Base-by-base conservation (phyloP, 2,329 filamentous ascomycete genomes). In the Talaromyces rugulosus region DNA sequence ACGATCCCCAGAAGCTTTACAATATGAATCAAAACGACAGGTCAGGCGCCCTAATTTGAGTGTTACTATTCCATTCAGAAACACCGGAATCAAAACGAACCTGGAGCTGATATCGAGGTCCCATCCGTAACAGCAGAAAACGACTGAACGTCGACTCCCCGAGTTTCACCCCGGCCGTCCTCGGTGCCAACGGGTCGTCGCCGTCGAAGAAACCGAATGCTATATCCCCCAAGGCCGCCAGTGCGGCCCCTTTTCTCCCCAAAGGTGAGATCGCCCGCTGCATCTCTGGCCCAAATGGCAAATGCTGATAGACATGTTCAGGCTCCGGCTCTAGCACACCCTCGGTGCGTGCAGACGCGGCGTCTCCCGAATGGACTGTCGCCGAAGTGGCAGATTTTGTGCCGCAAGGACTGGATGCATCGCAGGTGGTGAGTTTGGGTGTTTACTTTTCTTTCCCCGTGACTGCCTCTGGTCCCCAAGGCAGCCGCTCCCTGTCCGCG, bases 131-230 rank as follows among this genome's bases (percentile, higher is more conserved):
- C 62, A 74, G 66, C 66, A 77, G 91, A 77, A 95, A 92, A 76
- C 82, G 89, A 31, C 83, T 99, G 67, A 99, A 96, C 75, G 95
- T 96, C 71, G 95, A 98, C 71, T 98, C 95, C 8, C 94, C 95
- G 12, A 91, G 94, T 55, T 99, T 99, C 75, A 97, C 92, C 0
- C 94, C 94, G 42, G 79, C 85, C 14, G 59, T 74, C 31, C 63
- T 76, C 16, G 71, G 75, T 36, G 69, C 72, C 34, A 78, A 78
- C 59, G 76, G 75, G 40, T 72, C 72, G 1, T 72, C 72, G 1
- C 72, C 72, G 12, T 64, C 72, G 28, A 92, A 92, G 76, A 89
- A 89, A 70, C 84, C 88, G 9, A 88, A 88, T 8, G 74, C 77
- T 11, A 92, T 98, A 66, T 95, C 93, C 7, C 91, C 92, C 1